Evolutionary conservation across 2,329 filamentous ascomycete genomes (phyloP).

Genomic region (Fusarium sacchari): DNA sequence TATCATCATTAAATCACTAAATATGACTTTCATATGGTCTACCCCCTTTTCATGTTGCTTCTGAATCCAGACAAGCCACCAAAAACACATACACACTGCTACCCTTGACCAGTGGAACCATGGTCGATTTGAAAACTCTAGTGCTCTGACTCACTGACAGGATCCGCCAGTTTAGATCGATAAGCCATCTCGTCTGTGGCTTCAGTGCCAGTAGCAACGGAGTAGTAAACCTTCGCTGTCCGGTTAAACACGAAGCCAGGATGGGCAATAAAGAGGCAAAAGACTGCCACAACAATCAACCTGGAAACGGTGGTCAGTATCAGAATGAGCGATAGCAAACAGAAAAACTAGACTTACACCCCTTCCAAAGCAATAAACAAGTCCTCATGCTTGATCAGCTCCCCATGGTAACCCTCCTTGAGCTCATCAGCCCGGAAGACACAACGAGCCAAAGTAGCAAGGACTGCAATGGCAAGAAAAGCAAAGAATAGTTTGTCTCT

Average conservation of each 20-base stretch:
- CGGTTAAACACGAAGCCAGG: conserved; percentile 10
- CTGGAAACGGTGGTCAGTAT: not conserved
- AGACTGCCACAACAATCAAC: conserved; percentile 22
- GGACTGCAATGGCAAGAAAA: conserved; percentile 59
- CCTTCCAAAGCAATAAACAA: conserved; percentile 58
- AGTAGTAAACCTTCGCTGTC: not conserved
- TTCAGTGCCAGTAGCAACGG: not conserved
- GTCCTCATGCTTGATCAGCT: conserved; percentile 56
- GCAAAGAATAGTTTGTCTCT: conserved; percentile 42
- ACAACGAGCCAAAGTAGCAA: conserved; percentile 65
- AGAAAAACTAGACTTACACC: conserved; percentile 23
- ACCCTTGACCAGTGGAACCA: not conserved
- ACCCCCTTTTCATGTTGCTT: rapidly evolving
- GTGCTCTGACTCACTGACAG: not conserved
- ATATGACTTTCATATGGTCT: not conserved
- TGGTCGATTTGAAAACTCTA: not conserved
- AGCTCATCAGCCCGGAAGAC: conserved; percentile 67
- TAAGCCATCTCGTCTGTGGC: not conserved
- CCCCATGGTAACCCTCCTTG: conserved; percentile 62
- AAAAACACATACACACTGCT: not conserved
- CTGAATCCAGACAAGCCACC: not conserved
- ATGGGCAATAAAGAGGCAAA: conserved; percentile 17
- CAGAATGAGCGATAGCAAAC: rapidly evolving
- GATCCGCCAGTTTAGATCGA: not conserved
- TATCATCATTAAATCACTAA: too few species aligned